These are phyloP conservation scores for Lunasporangiospora selenospora DNA, from an alignment of 192 early-diverging fungal species.

Conservation along the genomic window DNA sequence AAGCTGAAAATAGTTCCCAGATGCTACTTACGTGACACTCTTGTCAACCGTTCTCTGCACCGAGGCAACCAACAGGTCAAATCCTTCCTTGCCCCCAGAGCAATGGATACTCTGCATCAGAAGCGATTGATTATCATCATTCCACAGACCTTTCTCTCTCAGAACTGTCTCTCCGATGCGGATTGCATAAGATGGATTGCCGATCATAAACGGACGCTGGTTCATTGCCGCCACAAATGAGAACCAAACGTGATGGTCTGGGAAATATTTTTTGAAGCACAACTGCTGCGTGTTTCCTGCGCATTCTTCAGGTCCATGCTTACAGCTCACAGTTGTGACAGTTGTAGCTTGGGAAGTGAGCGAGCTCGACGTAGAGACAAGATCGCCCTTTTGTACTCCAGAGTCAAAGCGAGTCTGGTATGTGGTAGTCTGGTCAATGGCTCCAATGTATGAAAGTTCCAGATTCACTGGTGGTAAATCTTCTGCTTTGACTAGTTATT, in stretches of 20 bases:
- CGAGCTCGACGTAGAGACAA: neutral
- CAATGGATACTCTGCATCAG: conserved; percentile 1
- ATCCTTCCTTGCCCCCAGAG: conserved; percentile 9
- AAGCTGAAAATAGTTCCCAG: no score
- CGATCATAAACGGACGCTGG: conserved; percentile 18
- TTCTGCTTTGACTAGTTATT: conserved; percentile 13
- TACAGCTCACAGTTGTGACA: conserved; percentile 23
- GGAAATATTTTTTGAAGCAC: conserved; percentile 51
- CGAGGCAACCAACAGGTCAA: conserved; percentile 54
- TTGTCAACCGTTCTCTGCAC: conserved; percentile 51
- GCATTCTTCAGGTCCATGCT: conserved; percentile 53
- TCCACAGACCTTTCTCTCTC: neutral
- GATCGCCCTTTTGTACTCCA: no score
- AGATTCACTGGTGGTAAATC: conserved; percentile 16
- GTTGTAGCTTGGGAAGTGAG: conserved; percentile 1
- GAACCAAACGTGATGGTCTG: conserved; percentile 43
- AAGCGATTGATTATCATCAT: neutral
- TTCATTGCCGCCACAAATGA: conserved; percentile 53
- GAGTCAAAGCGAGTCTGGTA: neutral
- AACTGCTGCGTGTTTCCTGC: conserved; percentile 59
- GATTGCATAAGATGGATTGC: conserved; percentile 17
- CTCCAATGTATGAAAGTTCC: conserved; percentile 24
- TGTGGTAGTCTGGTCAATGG: conserved; percentile 8
- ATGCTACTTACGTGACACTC: conserved; percentile 42
- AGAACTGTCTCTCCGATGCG: neutral